phyloP scores from a whole-genome alignment of 177 flowering plant genomes.

The Vitis hybrid region DNA sequence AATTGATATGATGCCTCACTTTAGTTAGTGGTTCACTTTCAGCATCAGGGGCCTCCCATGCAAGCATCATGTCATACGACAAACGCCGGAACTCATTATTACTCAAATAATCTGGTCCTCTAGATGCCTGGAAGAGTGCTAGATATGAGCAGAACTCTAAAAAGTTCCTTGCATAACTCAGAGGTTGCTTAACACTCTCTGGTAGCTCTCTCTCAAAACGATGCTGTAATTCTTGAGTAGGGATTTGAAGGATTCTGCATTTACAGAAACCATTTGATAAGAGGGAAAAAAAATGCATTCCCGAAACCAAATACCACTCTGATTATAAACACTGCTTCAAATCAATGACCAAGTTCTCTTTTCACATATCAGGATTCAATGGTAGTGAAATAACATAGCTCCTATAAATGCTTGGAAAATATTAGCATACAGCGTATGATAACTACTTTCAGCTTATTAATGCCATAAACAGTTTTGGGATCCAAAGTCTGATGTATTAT shows the following conservation, averaged over 20 bases:
- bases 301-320: neutral
- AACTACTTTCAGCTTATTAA: no score
- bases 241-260: conserved; percentile 55
- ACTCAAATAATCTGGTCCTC: conserved; percentile 48
- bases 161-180: conserved; percentile 56
- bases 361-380: no score
- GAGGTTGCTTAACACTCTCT: conserved; percentile 38
- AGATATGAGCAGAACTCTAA: conserved; percentile 67
- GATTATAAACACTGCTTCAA: neutral
- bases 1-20: conserved; percentile 37
- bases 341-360: no score
- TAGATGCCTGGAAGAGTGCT: conserved; percentile 37
- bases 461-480: no score
- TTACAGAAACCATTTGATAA: neutral
- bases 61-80: conserved; percentile 90
- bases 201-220: conserved; percentile 58
- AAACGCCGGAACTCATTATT: conserved; percentile 67
- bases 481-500: no score
- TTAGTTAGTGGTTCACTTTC: conserved; percentile 33
- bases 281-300: neutral
- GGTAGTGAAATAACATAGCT: no score
- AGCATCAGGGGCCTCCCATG: conserved; percentile 72
- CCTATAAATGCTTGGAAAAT: no score
- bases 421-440: no score
- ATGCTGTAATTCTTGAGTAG: conserved; percentile 55